Evolutionary conservation across 2,329 filamentous ascomycete species (phyloP), one percentile per base, ranked within the genome.

Genomic region (Trichophyton verrucosum): DNA sequence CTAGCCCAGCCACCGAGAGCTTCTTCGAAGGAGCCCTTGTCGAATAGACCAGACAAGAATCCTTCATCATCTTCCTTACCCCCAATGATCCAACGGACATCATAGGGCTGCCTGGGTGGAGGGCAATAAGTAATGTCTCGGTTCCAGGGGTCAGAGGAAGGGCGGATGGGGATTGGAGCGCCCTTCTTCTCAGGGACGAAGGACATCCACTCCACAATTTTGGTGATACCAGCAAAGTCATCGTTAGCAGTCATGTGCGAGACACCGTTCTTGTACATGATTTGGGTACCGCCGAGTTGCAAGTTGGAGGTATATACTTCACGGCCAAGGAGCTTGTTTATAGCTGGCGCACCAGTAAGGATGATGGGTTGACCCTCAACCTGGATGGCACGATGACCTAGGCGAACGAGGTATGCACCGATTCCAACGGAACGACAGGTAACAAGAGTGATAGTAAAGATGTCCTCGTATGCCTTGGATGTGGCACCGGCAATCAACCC

Each of bases 191-290:
- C 92, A 27, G 94, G 94, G 33, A 99, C 88, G 71, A 91, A 99
- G 1, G 92, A 94, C 82, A 99, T 85, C 94, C 94, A 99, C 74
- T 95, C 88, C 57, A 97, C 90, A 72, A 99, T 97, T 82, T 95
- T 95, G 70, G 89, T 91, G 22, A 99, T 89, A 83, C 94, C 94
- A 70, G 92, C 91, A 69, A 99, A 97, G 78, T 99, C 94, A 71
- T 99, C 92, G 68, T 87, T 88, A 70, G 94, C 94, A 67, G 92
- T 96, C 89, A 97, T 92, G 80, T 99, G 94, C 22, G 94, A 97
- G 47, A 99, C 94, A 84, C 94, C 94, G 74, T 99, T 99, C 79
- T 89, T 91, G 85, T 99, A 97, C 94, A 99, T 99, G 82, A 99
- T 99, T 78, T 99, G 94, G n/a, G 94, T 99, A 69, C 94, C 94